These are phyloP conservation scores for Rhizopogon sp. DNA, from an alignment of 768 basidiomycete species.

Conservation along the genomic window DNA sequence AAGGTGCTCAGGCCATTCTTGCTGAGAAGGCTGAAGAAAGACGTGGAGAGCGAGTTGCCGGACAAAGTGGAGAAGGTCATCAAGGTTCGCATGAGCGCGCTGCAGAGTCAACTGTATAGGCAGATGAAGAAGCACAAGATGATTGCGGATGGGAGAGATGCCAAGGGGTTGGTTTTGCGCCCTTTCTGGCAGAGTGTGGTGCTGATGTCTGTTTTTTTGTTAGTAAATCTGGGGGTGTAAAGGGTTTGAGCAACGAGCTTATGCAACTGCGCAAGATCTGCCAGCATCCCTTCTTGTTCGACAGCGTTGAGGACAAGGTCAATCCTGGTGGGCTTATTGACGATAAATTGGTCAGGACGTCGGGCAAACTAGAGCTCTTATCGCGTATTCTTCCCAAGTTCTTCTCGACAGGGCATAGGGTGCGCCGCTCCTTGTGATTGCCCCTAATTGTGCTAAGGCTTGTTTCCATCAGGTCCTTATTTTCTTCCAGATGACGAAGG, in stretches of 20 bases:
- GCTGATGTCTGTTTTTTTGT: slow-evolving; percentile 3
- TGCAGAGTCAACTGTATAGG: slow-evolving; percentile 91
- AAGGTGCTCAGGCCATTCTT: slow-evolving; percentile 96
- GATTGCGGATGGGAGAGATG: slow-evolving; percentile 78
- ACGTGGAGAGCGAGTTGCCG: slow-evolving; percentile 92
- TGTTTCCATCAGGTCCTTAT: slow-evolving; percentile 69
- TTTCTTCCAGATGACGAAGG: slow-evolving; percentile 99
- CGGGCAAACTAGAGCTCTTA: slow-evolving; percentile 92
- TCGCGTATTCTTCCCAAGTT: slow-evolving; percentile 93
- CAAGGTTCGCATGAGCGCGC: slow-evolving; percentile 89
- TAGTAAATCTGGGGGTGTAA: slow-evolving; percentile 75
- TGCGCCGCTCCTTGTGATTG: slow-evolving; percentile 25
- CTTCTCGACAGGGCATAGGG: slow-evolving; percentile 87
- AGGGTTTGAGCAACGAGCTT: slow-evolving; percentile 88
- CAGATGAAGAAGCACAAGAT: slow-evolving; percentile 99
- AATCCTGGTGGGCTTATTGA: slow-evolving; percentile 79
- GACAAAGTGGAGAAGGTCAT: slow-evolving; percentile 98
- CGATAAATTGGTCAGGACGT: slow-evolving; percentile 78
- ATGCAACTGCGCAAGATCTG: slow-evolving; percentile 99
- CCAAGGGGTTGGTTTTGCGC: slow-evolving; percentile 58
- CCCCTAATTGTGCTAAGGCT: background rate
- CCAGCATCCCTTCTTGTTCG: slow-evolving; percentile 96
- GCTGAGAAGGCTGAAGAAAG: slow-evolving; percentile 88
- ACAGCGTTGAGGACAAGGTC: slow-evolving; percentile 92
- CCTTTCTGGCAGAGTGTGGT: background rate